Conservation (phyloP, 805 yeast species). For the Myxozyma sirexii region DNA sequence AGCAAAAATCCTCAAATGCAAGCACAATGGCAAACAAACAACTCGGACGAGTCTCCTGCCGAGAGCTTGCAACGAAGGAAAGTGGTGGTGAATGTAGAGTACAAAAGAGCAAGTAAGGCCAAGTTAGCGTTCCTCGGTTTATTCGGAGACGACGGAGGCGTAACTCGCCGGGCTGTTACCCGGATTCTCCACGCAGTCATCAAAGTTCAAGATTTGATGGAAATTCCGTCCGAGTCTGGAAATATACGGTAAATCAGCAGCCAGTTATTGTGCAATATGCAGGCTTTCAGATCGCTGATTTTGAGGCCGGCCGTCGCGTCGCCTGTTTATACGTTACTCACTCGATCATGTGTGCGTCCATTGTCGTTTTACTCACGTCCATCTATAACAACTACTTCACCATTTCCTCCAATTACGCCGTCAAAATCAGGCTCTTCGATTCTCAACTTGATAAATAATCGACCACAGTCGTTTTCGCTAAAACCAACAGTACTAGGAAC, state of each 20-base stretch:
- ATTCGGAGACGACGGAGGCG: conserved; percentile 4
- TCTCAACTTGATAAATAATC: conserved; percentile 1
- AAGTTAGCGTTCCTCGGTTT: background rate
- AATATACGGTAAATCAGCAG: too few species aligned
- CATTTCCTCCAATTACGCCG: background rate
- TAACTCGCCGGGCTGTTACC: background rate
- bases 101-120: background rate
- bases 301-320: background rate
- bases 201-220: background rate
- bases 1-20: too few species aligned
- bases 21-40: too few species aligned
- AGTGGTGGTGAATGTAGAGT: background rate
- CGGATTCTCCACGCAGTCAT: background rate
- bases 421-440: background rate
- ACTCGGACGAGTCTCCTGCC: too few species aligned
- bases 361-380: background rate
- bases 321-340: background rate
- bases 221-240: too few species aligned
- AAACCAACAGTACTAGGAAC: background rate
- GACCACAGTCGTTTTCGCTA: background rate
- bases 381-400: background rate
- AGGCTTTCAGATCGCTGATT: conserved; percentile 1
- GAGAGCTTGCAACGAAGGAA: too few species aligned
- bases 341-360: background rate
- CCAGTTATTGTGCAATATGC: too few species aligned